These are phyloP conservation scores for Candida ovalis DNA, from an alignment of 805 yeast genomes.

Conservation along the genomic window DNA sequence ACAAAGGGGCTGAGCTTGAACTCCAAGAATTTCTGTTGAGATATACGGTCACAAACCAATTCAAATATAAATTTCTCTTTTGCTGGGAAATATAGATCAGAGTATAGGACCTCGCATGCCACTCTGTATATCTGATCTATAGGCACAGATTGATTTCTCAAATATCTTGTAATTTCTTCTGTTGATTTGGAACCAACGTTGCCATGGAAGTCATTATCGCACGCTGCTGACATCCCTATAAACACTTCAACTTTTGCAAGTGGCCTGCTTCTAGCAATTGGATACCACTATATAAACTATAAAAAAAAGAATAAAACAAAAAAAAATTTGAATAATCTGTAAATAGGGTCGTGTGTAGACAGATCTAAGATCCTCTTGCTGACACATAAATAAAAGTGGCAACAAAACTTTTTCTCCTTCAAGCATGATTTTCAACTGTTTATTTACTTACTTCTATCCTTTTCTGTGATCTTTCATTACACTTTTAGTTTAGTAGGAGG, in stretches of 20 bases:
- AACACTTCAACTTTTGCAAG: too few species aligned
- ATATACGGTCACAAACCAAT: conserved; percentile 55
- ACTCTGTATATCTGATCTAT: conserved; percentile 39
- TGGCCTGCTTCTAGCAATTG: too few species aligned
- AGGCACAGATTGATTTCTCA: conserved; percentile 50
- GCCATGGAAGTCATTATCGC: too few species aligned
- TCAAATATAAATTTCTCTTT: conserved; percentile 52
- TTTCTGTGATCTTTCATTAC: neutral
- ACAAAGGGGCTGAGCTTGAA: conserved; percentile 41
- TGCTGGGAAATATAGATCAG: conserved; percentile 50
- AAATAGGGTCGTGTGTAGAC: neutral
- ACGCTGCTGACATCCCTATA: too few species aligned
- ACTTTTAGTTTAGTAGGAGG: too few species aligned
- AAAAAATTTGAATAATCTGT: neutral
- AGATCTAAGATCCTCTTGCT: neutral
- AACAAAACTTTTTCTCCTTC: neutral
- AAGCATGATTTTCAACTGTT: neutral
- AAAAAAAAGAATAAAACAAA: neutral
- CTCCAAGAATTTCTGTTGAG: conserved; percentile 38
- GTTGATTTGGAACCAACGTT: conserved; percentile 27
- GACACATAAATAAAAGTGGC: neutral
- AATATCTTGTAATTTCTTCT: conserved; percentile 51
- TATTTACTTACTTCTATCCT: neutral
- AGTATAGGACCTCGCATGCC: conserved; percentile 30
- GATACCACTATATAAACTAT: too few species aligned